phyloP scores from a whole-genome alignment of 768 basidiomycete genomes.

The Amanita polypyramis region DNA sequence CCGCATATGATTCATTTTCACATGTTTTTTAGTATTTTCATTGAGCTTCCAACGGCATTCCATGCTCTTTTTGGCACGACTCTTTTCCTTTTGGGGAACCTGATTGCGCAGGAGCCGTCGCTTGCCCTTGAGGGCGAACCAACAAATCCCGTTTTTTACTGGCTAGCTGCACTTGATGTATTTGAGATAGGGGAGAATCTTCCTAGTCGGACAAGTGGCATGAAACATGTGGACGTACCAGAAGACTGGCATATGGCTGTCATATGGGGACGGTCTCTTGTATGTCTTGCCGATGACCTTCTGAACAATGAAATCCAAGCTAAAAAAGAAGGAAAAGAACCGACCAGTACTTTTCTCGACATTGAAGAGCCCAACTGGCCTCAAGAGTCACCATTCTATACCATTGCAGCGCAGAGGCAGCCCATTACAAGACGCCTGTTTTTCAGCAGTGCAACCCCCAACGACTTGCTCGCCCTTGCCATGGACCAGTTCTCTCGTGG shows the following conservation, averaged over 20 bases:
- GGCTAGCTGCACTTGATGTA: constrained; percentile 60
- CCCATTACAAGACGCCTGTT: constrained; percentile 40
- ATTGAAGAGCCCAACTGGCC: constrained; percentile 32
- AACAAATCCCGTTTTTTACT: constrained; percentile 38
- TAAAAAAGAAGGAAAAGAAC: constrained; percentile 6
- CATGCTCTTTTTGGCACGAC: constrained; percentile 56
- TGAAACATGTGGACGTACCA: constrained; percentile 16
- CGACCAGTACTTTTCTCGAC: constrained; percentile 6
- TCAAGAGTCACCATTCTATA: constrained; percentile 38
- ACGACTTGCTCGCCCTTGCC: constrained; percentile 48
- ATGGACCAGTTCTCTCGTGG: constrained; percentile 63
- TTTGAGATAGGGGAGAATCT: constrained; percentile 61
- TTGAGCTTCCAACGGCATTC: constrained; percentile 53
- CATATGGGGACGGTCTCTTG: constrained; percentile 56
- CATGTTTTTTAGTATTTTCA: constrained; percentile 22
- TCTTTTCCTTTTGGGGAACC: constrained; percentile 53
- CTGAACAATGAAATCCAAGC: constrained; percentile 21
- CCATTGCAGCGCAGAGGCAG: constrained; percentile 36
- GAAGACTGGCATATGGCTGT: constrained; percentile 66
- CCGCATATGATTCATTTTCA: constrained; percentile 6
- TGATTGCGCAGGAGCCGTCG: constrained; percentile 41
- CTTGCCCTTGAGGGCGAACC: constrained; percentile 49
- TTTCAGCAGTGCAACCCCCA: constrained; percentile 27
- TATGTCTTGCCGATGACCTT: constrained; percentile 47
- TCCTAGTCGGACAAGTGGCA: constrained; percentile 32